Conservation (phyloP, 1,284 basidiomycete species). For the Meripilus lineatus region DNA sequence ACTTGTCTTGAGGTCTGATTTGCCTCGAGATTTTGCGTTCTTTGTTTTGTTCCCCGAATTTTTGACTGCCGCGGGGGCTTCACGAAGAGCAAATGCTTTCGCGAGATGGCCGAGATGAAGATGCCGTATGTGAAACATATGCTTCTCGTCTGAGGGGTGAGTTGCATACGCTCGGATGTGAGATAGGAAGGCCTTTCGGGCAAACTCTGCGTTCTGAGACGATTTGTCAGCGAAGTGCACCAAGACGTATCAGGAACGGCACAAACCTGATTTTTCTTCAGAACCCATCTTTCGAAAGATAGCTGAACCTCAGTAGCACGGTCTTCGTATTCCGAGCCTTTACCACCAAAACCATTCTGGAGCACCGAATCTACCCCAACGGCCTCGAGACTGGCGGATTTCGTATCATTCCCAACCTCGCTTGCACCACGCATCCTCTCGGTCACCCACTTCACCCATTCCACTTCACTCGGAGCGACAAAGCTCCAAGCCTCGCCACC, state of each 20-base stretch:
- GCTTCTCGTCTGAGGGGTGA: slow-evolving; percentile 92
- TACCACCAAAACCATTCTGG: slow-evolving; percentile 82
- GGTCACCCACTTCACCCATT: slow-evolving; percentile 89
- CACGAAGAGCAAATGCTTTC: slow-evolving; percentile 93
- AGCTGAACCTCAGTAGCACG: slow-evolving; percentile 96
- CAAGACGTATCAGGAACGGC: not conserved
- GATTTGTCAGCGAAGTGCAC: not conserved
- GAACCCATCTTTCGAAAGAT: slow-evolving; percentile 92
- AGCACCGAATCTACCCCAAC: slow-evolving; percentile 71
- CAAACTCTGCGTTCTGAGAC: slow-evolving; percentile 66
- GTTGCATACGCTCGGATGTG: slow-evolving; percentile 97
- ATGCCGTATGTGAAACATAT: slow-evolving; percentile 92
- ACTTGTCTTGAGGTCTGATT: slow-evolving; percentile 15
- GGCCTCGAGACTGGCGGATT: slow-evolving; percentile 50
- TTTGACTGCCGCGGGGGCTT: slow-evolving; percentile 77
- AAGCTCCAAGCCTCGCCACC: slow-evolving; percentile 91
- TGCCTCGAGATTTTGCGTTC: slow-evolving; percentile 16
- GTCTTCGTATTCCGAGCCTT: slow-evolving; percentile 75
- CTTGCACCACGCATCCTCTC: slow-evolving; percentile 61
- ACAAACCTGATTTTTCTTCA: slow-evolving; percentile 68
- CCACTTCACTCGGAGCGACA: slow-evolving; percentile 79
- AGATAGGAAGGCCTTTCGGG: slow-evolving; percentile 85
- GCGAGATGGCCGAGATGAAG: slow-evolving; percentile 96
- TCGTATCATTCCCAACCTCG: slow-evolving; percentile 27
- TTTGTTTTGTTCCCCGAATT: slow-evolving; percentile 12